Base-by-base conservation (phyloP, 106 monocot species). In the Ottelia alismoides region DNA sequence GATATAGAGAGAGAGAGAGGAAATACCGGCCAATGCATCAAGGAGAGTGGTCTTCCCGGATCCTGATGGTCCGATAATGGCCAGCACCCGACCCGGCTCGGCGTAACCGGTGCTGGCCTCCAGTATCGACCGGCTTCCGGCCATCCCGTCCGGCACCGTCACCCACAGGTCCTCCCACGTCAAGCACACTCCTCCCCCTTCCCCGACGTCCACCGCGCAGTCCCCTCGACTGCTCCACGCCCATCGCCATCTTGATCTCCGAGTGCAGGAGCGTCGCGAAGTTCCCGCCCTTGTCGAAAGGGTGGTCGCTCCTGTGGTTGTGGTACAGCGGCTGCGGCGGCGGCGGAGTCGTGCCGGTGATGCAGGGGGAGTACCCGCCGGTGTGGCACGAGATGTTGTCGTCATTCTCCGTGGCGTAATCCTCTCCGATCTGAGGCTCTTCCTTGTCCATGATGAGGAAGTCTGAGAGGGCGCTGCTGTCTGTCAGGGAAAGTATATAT, bases 21-120 rank as follows among this genome's bases (percentile, higher is more conserved):
- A 55, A 21, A 17, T 30, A 55, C 68, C 64, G 5, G 75, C 65
- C 25, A 76, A 56, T 5, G 70, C 6, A 31, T 76, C 60, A 11
- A 76, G 65, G 21, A 76, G 75, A 1, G 70, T 70, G 9, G 75
- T 65, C 25, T 75, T 75, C 27, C 75, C 75, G 31, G 58, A 69
- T 12, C 75, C 69, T 12, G 69, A 75, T 2, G 75, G 75, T 16
- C 75, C 75, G 65, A 76, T 76, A 40, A 76, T 76, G 25, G 75
- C 75, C 52, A 76, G 26, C 0, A 70, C 51, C 48, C 65, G 45
- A 5, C 65, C 50, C 11, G 75, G 75, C 43, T 48, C 24, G 11
- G 70, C 75, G 10, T 32, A 64, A 22, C 75, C 75, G 3, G 48
- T 65, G 1, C 70, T 26, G 3, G 65, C 75, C 11, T 53, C 27